Conservation (phyloP, 352 stramenopile genomes). For the Blastocystis sp. region DNA sequence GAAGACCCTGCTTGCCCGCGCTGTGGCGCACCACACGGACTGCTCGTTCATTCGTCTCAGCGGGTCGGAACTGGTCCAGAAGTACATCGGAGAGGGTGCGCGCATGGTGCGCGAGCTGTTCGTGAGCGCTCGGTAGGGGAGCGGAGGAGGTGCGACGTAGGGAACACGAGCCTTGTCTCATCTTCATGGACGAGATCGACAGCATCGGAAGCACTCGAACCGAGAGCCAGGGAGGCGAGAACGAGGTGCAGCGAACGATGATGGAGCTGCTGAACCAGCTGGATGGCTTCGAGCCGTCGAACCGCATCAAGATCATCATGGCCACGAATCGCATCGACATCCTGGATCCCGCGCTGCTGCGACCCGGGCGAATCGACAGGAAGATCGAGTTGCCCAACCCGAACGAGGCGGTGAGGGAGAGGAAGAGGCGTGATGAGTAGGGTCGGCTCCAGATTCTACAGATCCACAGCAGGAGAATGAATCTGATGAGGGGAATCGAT, state of each 20-base stretch:
- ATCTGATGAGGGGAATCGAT: slow-evolving; percentile 95
- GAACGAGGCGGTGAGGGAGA: slow-evolving; percentile 75
- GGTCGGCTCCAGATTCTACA: slow-evolving; percentile 90
- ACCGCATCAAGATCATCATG: slow-evolving; percentile 83
- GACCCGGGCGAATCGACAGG: slow-evolving; percentile 92
- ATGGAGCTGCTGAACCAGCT: slow-evolving; percentile 96
- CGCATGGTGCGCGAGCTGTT: slow-evolving; percentile 98
- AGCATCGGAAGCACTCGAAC: slow-evolving; percentile 88
- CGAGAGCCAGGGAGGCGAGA: slow-evolving; percentile 85
- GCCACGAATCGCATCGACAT: slow-evolving; percentile 98
- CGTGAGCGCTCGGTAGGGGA: slow-evolving; percentile 85
- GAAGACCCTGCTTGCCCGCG: slow-evolving; percentile 93
- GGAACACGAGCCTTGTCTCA: slow-evolving; percentile 93
- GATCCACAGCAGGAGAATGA: slow-evolving; percentile 98
- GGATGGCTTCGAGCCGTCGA: slow-evolving; percentile 71
- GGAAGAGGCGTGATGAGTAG: slow-evolving; percentile 63
- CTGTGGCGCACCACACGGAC: slow-evolving; percentile 97
- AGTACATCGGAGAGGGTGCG: slow-evolving; percentile 98
- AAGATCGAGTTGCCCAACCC: slow-evolving; percentile 99
- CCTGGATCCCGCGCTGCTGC: slow-evolving; percentile 87
- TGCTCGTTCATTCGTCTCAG: slow-evolving; percentile 99
- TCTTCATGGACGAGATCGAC: slow-evolving; percentile 99
- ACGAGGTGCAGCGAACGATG: slow-evolving; percentile 98
- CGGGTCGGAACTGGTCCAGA: slow-evolving; percentile 96
- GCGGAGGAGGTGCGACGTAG: slow-evolving; percentile 56